Evolutionary conservation across 768 basidiomycete genomes (phyloP).

Genomic region (Boletus huronensis): DNA sequence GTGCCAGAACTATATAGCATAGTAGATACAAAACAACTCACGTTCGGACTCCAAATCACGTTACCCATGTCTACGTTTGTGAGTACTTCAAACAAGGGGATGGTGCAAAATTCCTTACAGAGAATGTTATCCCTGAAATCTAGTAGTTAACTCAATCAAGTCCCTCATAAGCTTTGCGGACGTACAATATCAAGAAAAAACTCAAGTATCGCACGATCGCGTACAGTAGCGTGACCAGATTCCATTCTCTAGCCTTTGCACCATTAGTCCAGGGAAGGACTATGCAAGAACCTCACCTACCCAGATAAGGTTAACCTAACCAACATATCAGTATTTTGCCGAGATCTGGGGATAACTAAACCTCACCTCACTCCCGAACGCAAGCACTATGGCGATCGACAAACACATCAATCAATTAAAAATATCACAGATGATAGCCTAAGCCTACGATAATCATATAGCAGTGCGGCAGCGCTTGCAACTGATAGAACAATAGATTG

Average conservation of each 20-base stretch:
- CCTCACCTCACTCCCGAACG: slow-evolving; percentile 11
- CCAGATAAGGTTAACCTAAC: slow-evolving; percentile 21
- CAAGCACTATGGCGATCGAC: slow-evolving; percentile 6
- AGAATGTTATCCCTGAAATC: slow-evolving; percentile 3
- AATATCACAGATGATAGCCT: neutral
- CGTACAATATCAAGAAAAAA: slow-evolving; percentile 13
- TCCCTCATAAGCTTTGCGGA: neutral
- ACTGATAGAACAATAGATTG: neutral
- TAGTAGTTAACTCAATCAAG: neutral
- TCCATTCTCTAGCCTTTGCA: slow-evolving; percentile 18
- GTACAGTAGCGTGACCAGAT: slow-evolving; percentile 15
- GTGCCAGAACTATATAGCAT: too few species aligned
- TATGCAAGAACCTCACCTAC: neutral
- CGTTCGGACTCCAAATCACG: slow-evolving; percentile 6
- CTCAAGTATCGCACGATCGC: slow-evolving; percentile 19
- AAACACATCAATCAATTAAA: neutral
- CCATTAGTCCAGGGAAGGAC: neutral
- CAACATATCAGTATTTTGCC: neutral
- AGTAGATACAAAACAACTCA: neutral
- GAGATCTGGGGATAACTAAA: neutral
- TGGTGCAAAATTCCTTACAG: slow-evolving; percentile 4
- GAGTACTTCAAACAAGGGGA: neutral
- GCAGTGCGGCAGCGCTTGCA: slow-evolving; percentile 7
- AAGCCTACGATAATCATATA: slow-evolving; percentile 17
- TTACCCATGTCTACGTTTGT: slow-evolving; percentile 5